phyloP scores from a whole-genome alignment of 2,329 filamentous ascomycete genomes.

The Thermoascus crustaceus region DNA sequence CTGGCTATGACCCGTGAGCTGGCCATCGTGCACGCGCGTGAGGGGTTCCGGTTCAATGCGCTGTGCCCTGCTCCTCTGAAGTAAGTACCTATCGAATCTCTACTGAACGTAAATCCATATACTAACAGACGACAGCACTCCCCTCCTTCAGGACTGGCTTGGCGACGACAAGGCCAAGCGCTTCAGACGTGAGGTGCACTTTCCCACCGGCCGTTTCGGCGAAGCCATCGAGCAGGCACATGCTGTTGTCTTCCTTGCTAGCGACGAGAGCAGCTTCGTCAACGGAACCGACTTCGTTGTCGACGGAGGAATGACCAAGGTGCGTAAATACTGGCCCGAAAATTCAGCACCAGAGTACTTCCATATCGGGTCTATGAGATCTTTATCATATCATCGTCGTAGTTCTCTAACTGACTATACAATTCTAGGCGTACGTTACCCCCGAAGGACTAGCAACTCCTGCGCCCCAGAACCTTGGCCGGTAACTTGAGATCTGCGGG shows the following conservation, averaged over 20 bases:
- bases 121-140: constrained; percentile 50
- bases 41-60: constrained; percentile 83
- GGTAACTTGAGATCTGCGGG: no score
- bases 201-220: constrained; percentile 79
- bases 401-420: constrained; percentile 6
- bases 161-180: constrained; percentile 80
- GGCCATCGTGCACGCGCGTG: constrained; percentile 83
- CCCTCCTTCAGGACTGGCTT: constrained; percentile 85
- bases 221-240: constrained; percentile 88
- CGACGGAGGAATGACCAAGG: constrained; percentile 89
- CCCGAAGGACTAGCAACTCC: constrained; percentile 49
- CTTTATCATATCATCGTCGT: background rate
- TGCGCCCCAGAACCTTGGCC: constrained; percentile 44
- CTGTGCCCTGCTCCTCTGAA: constrained; percentile 87
- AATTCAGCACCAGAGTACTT: background rate
- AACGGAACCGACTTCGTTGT: constrained; percentile 75
- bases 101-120: background rate
- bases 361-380: background rate
- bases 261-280: constrained; percentile 14
- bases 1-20: constrained; percentile 83
- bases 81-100: constrained; percentile 25
- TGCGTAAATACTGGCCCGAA: no score
- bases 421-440: constrained; percentile 59
- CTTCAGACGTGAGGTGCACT: constrained; percentile 75
- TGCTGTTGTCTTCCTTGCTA: constrained; percentile 12